Evolutionary conservation across 768 basidiomycete species (phyloP).

Genomic region (Neoboletus subvelutipes): DNA sequence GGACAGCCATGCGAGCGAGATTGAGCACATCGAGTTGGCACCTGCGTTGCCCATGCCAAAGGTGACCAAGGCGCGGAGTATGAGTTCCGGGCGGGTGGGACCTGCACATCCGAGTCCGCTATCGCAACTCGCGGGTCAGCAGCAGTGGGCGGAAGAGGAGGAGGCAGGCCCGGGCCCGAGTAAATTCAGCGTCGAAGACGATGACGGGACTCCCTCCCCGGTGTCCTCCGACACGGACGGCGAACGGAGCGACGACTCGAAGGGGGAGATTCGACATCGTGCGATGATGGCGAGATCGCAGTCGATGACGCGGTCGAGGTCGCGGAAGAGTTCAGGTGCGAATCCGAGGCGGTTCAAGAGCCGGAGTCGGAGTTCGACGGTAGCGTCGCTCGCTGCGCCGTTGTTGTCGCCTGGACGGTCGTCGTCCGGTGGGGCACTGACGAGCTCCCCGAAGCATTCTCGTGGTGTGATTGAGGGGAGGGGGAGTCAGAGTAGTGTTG

Average conservation of each 20-base stretch:
- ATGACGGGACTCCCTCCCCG: conserved; percentile 53
- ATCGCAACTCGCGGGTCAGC: conserved; percentile 54
- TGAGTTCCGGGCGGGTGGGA: conserved; percentile 25
- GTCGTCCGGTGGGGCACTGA: conserved; percentile 8
- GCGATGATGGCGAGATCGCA: conserved; percentile 6
- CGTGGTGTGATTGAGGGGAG: conserved; percentile 38
- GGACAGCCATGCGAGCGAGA: conserved; percentile 28
- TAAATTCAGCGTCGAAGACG: conserved; percentile 41
- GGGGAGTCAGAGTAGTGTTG: conserved; percentile 65
- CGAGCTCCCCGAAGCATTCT: conserved; percentile 16
- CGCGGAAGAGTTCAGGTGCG: conserved; percentile 31
- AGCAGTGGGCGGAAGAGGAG: conserved; percentile 54
- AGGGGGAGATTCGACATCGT: conserved; percentile 3
- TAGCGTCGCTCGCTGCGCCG: conserved; percentile 57
- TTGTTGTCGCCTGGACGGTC: conserved; percentile 18
- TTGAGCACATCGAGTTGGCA: conserved; percentile 34
- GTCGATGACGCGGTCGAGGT: conserved; percentile 32
- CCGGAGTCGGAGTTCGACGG: conserved; percentile 64
- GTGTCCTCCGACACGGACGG: conserved; percentile 66
- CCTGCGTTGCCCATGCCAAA: conserved; percentile 16
- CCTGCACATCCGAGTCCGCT: conserved; percentile 62
- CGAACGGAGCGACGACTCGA: conserved; percentile 36
- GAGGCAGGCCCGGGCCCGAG: conserved; percentile 10
- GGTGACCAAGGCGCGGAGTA: conserved; percentile 40
- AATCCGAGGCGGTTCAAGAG: conserved; percentile 27